Conservation (phyloP, 495 filamentous ascomycete genomes). For the Xylaria castorea region DNA sequence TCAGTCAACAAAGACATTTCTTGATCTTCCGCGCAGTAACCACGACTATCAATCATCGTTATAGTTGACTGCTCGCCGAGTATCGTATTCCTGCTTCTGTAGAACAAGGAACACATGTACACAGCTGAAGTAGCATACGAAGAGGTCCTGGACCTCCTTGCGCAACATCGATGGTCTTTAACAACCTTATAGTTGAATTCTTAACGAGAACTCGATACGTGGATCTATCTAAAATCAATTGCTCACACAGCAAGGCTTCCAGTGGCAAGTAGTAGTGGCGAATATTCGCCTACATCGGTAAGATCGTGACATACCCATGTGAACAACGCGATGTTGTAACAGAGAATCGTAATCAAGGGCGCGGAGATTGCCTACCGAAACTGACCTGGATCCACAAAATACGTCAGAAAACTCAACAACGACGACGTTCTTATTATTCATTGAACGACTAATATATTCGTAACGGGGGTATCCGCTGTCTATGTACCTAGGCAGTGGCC, state of each 20-base stretch:
- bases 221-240: neutral
- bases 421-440: too few species aligned
- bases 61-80: neutral
- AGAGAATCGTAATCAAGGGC: neutral
- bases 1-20: too few species aligned
- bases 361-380: neutral
- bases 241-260: neutral
- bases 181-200: neutral
- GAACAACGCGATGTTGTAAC: neutral
- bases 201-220: neutral
- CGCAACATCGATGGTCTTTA: neutral
- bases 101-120: neutral
- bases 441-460: neutral
- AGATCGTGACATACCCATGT: neutral
- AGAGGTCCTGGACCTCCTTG: neutral
- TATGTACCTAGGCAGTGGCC: constrained; percentile 23
- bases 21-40: too few species aligned
- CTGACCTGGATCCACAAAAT: neutral
- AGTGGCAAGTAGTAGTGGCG: neutral
- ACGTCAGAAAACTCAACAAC: neutral
- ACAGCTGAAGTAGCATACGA: neutral
- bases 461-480: constrained; percentile 35
- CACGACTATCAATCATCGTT: neutral
- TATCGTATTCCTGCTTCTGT: neutral
- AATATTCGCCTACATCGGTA: neutral